Conservation (phyloP, 148 eudicot genomes). For the Pouteria glomerata region DNA sequence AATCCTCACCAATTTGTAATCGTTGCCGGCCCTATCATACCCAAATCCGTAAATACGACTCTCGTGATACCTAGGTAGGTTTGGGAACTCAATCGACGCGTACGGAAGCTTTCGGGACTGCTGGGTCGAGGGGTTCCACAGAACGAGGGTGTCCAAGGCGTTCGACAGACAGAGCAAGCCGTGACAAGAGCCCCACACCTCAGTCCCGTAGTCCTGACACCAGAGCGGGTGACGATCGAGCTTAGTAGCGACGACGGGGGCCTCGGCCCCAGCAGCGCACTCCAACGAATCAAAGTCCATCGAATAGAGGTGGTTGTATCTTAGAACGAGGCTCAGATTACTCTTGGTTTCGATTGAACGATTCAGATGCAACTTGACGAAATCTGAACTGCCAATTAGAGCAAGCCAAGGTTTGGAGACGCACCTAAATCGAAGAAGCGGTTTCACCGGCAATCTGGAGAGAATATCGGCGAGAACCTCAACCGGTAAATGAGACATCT, state of each 20-base stretch:
- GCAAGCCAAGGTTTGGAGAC: conserved; percentile 17
- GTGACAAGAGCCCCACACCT: conserved; percentile 32
- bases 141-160: conserved; percentile 11
- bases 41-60: conserved; percentile 38
- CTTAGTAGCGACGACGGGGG: too few species aligned
- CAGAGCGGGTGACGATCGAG: conserved; percentile 29
- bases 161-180: conserved; percentile 34
- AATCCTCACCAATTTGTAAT: conserved; percentile 48
- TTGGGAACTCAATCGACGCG: conserved; percentile 14
- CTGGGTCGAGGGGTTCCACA: conserved; percentile 35
- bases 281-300: conserved; percentile 18
- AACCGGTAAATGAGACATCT: conserved; percentile 20
- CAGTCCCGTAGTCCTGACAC: conserved; percentile 9
- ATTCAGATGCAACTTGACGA: conserved; percentile 33
- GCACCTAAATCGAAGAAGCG: conserved; percentile 21
- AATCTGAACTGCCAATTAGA: conserved; percentile 25
- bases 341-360: conserved; percentile 8
- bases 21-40: conserved; percentile 31
- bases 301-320: conserved; percentile 16
- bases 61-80: not conserved
- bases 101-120: conserved; percentile 19
- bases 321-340: conserved; percentile 12
- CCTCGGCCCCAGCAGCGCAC: not conserved
- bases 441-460: conserved; percentile 14
- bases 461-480: conserved; percentile 20